Percentiles rank a stretch among this genome's conserved stretches.
Evolutionary conservation across 345 rosid genomes (phyloP).

Genomic region (Citropsis articulata): DNA sequence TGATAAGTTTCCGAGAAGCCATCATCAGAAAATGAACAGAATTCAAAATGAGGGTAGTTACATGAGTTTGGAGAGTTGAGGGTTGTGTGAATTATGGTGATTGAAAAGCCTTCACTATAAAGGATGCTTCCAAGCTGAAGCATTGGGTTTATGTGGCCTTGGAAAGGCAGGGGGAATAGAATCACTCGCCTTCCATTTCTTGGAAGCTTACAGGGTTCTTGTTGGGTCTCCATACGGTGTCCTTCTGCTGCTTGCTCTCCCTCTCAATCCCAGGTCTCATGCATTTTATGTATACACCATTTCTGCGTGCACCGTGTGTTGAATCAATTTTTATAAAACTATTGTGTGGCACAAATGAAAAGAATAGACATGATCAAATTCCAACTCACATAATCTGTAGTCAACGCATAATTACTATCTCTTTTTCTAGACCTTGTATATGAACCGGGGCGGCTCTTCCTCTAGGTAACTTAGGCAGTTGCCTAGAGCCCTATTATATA

Average conservation of each 20-base stretch:
- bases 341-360: too few relatives aligned
- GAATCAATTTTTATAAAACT: too few relatives aligned
- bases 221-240: slow-evolving; percentile 13
- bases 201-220: slow-evolving; percentile 13
- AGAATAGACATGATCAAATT: too few relatives aligned
- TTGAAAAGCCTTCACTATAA: slow-evolving; percentile 51
- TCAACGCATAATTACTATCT: accelerated
- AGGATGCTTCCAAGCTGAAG: slow-evolving; percentile 58
- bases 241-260: background rate
- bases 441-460: too few relatives aligned
- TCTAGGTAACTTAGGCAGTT: too few relatives aligned
- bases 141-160: slow-evolving; percentile 65
- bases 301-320: too few relatives aligned
- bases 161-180: slow-evolving; percentile 59
- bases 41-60: slow-evolving; percentile 46
- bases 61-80: slow-evolving; percentile 49
- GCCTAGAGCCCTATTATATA: too few relatives aligned
- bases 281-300: too few relatives aligned
- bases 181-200: slow-evolving; percentile 28
- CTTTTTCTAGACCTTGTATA: too few relatives aligned
- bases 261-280: too few relatives aligned
- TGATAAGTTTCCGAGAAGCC: slow-evolving; percentile 15
- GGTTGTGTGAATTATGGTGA: slow-evolving; percentile 46
- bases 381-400: too few relatives aligned
- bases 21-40: slow-evolving; percentile 35